Evolutionary conservation across 192 early-diverging fungal genomes (phyloP).

Genomic region (Phlyctochytrium planicorne): DNA sequence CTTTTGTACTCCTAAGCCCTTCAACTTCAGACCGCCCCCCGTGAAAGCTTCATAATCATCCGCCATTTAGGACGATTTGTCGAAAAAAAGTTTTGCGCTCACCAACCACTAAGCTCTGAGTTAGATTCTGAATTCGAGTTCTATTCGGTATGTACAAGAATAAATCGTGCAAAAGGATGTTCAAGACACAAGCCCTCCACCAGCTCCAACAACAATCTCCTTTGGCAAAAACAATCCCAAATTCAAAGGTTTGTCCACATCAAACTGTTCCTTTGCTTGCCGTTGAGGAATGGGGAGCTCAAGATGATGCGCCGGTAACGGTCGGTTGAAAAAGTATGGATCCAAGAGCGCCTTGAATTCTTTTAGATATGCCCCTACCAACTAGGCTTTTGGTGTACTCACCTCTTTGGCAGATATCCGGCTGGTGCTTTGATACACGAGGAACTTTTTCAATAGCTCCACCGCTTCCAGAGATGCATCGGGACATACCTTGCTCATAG

Average conservation of each 20-base stretch:
- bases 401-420: conserved; percentile 50
- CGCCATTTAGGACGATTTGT: too few relatives aligned
- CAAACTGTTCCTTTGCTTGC: conserved; percentile 45
- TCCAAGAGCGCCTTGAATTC: conserved; percentile 46
- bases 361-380: background rate
- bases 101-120: too few relatives aligned
- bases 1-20: too few relatives aligned
- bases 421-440: conserved; percentile 47
- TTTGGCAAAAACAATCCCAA: conserved; percentile 33
- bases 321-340: conserved; percentile 53
- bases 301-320: conserved; percentile 56
- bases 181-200: too few relatives aligned
- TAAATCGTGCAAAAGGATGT: too few relatives aligned
- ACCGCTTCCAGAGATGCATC: conserved; percentile 47
- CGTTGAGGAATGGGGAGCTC: conserved; percentile 57
- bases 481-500: conserved; percentile 45
- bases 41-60: too few relatives aligned
- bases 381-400: background rate
- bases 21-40: too few relatives aligned
- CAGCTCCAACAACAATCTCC: too few relatives aligned
- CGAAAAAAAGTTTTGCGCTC: too few relatives aligned
- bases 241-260: conserved; percentile 44
- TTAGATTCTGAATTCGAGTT: too few relatives aligned
- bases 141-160: too few relatives aligned
- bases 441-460: conserved; percentile 47